Conservation (phyloP, 1,139 yeast species). For the Debaryomyces psychrophilus region DNA sequence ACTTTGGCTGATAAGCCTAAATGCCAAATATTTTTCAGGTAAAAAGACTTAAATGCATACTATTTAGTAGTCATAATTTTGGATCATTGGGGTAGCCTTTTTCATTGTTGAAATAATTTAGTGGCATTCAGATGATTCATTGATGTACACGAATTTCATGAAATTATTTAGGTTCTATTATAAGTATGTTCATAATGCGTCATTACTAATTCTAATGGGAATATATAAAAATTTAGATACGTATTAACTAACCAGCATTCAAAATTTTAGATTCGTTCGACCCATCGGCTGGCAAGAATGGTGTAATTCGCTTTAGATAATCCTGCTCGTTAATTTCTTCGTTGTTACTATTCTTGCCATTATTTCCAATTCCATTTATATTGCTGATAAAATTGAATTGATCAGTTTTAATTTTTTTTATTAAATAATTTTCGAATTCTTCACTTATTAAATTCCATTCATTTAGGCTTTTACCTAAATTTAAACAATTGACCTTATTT, state of each 20-base stretch:
- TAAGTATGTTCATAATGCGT: not conserved
- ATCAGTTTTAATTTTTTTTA: constrained; percentile 40
- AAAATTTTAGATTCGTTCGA: constrained; percentile 41
- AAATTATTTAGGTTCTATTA: too few relatives aligned
- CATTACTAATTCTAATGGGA: not conserved
- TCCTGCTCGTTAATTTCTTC: constrained; percentile 31
- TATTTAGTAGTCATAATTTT: too few relatives aligned
- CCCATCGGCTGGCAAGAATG: constrained; percentile 45
- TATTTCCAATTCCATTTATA: not conserved
- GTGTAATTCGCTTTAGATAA: constrained; percentile 43
- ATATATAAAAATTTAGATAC: not conserved
- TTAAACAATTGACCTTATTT: constrained; percentile 22
- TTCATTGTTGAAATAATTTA: too few relatives aligned
- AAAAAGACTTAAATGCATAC: too few relatives aligned
- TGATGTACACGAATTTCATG: too few relatives aligned
- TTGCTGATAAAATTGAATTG: constrained; percentile 27
- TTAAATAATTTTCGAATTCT: constrained; percentile 62
- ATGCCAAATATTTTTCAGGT: too few relatives aligned
- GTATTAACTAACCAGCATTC: constrained; percentile 34
- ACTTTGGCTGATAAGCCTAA: too few relatives aligned
- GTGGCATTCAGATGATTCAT: too few relatives aligned
- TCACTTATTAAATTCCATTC: constrained; percentile 63
- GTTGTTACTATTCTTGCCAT: constrained; percentile 10
- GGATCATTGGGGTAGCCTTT: too few relatives aligned
- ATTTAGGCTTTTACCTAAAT: constrained; percentile 64